A percentile compares a stretch with the other conserved stretches of the same genome.
phyloP scores from a whole-genome alignment of 306 rosid genomes.

The Coriaria nepalensis region DNA sequence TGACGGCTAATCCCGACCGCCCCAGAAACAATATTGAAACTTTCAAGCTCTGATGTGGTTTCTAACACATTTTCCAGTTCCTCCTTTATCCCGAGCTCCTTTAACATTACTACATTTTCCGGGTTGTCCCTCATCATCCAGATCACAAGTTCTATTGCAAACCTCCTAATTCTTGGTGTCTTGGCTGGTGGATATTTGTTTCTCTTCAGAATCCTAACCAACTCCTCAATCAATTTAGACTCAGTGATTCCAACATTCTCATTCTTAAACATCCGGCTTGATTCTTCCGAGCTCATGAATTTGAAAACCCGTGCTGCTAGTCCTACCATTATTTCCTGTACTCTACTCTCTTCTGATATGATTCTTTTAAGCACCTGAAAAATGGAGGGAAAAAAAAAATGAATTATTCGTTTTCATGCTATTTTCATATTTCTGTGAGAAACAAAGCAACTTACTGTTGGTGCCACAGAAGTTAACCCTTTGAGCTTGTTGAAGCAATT shows the following conservation, averaged over 20 bases:
- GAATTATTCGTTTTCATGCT: too few relatives aligned
- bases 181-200: slow-evolving; percentile 52
- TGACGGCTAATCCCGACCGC: slow-evolving; percentile 75
- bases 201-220: slow-evolving; percentile 49
- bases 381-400: slow-evolving; percentile 3
- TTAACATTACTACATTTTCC: slow-evolving; percentile 34
- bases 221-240: slow-evolving; percentile 35
- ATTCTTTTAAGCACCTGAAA: slow-evolving; percentile 56
- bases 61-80: slow-evolving; percentile 65
- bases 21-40: slow-evolving; percentile 87
- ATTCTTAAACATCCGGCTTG: slow-evolving; percentile 42
- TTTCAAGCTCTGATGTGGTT: slow-evolving; percentile 94
- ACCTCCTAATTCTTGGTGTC: slow-evolving; percentile 82
- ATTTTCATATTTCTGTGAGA: too few relatives aligned
- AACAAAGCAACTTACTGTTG: slow-evolving; percentile 75
- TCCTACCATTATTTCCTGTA: slow-evolving; percentile 92
- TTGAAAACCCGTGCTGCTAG: slow-evolving; percentile 56
- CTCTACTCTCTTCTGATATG: slow-evolving; percentile 56
- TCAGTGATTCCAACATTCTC: too few relatives aligned
- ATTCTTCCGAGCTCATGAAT: slow-evolving; percentile 52
- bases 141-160: slow-evolving; percentile 57
- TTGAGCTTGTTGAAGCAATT: slow-evolving; percentile 44
- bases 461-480: slow-evolving; percentile 48
- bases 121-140: slow-evolving; percentile 80
- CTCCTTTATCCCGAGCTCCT: slow-evolving; percentile 37